phyloP scores from a whole-genome alignment of 2,329 filamentous ascomycete genomes.

The Verticillium klebahnii region DNA sequence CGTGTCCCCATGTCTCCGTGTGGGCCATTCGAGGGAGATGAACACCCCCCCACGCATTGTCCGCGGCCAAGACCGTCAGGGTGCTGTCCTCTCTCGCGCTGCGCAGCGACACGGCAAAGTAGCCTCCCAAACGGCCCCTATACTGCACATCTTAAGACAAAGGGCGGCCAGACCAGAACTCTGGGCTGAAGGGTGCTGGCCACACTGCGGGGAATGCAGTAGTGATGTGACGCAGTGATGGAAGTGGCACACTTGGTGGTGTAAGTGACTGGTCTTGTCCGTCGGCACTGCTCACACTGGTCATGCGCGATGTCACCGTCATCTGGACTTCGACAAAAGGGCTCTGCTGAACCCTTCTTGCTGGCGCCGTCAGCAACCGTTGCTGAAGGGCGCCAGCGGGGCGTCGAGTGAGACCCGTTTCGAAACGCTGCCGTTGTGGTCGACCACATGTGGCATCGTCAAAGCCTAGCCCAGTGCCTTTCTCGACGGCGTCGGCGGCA shows the following conservation, averaged over 20 bases:
- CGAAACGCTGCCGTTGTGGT: not conserved
- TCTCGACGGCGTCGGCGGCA: not conserved
- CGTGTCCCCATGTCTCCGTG: no score
- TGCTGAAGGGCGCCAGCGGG: not conserved
- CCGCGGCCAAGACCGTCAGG: not conserved
- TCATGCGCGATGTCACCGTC: not conserved
- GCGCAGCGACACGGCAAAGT: not conserved
- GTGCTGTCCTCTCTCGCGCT: not conserved
- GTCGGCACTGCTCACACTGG: not conserved
- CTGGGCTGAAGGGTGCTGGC: not conserved
- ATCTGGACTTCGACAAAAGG: not conserved
- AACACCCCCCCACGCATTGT: not conserved
- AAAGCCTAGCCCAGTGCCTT: not conserved
- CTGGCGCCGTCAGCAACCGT: not conserved
- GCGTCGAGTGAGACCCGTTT: not conserved
- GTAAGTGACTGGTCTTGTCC: not conserved
- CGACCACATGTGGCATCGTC: not conserved
- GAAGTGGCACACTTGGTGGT: not conserved
- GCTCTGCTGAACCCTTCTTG: not conserved
- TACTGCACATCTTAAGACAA: slow-evolving; percentile 23
- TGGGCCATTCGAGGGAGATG: not conserved
- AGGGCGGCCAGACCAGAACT: not conserved
- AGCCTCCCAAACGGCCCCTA: slow-evolving; percentile 9
- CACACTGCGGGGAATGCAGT: not conserved
- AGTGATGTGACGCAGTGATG: not conserved